These are phyloP conservation scores for Phytopythium boreale DNA, from an alignment of 352 stramenopile genomes.

Conservation along the genomic window DNA sequence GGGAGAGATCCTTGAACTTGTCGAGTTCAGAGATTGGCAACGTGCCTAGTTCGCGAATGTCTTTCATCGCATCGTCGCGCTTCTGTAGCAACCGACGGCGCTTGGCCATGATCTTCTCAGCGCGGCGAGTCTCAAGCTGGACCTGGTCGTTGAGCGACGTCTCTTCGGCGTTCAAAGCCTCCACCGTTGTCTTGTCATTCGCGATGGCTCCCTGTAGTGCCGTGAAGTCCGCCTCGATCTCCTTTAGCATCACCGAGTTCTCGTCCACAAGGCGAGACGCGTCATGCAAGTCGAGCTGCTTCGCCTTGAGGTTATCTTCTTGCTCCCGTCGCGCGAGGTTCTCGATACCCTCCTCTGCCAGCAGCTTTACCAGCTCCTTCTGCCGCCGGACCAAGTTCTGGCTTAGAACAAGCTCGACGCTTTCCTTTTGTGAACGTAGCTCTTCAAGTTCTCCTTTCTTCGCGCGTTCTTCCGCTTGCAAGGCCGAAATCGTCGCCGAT, in stretches of 20 bases:
- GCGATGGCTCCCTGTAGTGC: conserved; percentile 48
- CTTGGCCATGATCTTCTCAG: conserved; percentile 86
- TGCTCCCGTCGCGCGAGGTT: conserved; percentile 56
- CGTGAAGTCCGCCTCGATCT: conserved; percentile 57
- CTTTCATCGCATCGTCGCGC: conserved; percentile 93
- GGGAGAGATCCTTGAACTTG: conserved; percentile 86
- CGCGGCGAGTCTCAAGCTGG: conserved; percentile 63
- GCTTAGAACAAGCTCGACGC: conserved; percentile 87
- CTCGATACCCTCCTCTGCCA: conserved; percentile 59
- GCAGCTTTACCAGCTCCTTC: conserved; percentile 54
- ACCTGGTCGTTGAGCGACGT: conserved; percentile 78
- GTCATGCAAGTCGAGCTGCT: conserved; percentile 88
- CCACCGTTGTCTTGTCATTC: conserved; percentile 39
- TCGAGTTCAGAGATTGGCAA: conserved; percentile 93
- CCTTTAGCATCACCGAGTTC: conserved; percentile 56
- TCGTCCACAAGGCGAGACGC: conserved; percentile 68
- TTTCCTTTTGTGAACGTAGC: conserved; percentile 84
- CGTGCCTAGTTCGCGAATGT: conserved; percentile 97
- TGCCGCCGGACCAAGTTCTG: conserved; percentile 92
- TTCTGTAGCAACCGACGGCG: conserved; percentile 81
- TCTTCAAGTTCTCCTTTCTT: conserved; percentile 85
- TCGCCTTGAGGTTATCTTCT: conserved; percentile 79
- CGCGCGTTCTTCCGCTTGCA: conserved; percentile 88
- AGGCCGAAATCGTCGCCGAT: conserved; percentile 57
- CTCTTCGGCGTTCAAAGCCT: conserved; percentile 59